These are phyloP conservation scores for Ophiostoma sp. DNA, from an alignment of 2,329 filamentous ascomycete species.

Conservation along the genomic window DNA sequence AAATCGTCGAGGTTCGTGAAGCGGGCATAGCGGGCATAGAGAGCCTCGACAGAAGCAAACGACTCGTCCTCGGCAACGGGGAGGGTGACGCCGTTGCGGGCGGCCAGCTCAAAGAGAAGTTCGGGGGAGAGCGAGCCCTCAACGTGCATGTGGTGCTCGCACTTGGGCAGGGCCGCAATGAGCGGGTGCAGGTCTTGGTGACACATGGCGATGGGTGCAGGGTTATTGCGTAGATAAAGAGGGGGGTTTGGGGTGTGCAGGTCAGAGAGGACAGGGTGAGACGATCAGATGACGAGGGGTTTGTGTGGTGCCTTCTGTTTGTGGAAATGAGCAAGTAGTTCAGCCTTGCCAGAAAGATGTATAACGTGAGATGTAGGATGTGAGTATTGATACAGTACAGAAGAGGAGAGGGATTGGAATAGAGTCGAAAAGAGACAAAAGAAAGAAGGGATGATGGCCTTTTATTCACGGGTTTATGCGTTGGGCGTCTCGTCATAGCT, in stretches of 20 bases:
- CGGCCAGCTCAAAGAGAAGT: conserved; percentile 64
- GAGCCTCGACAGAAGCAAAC: conserved; percentile 55
- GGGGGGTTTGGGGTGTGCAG: background rate
- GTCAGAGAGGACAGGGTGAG: background rate
- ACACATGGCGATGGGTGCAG: conserved; percentile 45
- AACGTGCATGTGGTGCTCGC: conserved; percentile 76
- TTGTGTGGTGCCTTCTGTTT: background rate
- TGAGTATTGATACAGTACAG: background rate
- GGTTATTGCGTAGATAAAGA: background rate
- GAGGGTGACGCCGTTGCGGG: conserved; percentile 59
- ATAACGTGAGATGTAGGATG: conserved; percentile 5
- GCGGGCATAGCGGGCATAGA: conserved; percentile 58
- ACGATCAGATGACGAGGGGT: background rate
- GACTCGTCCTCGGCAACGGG: conserved; percentile 52
- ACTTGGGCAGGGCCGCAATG: conserved; percentile 65
- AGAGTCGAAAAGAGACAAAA: conserved; percentile 1
- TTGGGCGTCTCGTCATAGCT: conserved; percentile 1
- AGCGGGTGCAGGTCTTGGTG: conserved; percentile 52
- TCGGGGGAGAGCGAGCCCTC: conserved; percentile 68
- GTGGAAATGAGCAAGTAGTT: background rate
- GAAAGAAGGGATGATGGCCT: background rate
- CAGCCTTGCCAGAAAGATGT: background rate
- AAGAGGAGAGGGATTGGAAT: background rate
- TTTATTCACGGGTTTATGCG: background rate
- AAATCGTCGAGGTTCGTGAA: conserved; percentile 70